Base-by-base conservation (phyloP, 1,139 yeast genomes). In the Yamadazyma dushanensis region DNA sequence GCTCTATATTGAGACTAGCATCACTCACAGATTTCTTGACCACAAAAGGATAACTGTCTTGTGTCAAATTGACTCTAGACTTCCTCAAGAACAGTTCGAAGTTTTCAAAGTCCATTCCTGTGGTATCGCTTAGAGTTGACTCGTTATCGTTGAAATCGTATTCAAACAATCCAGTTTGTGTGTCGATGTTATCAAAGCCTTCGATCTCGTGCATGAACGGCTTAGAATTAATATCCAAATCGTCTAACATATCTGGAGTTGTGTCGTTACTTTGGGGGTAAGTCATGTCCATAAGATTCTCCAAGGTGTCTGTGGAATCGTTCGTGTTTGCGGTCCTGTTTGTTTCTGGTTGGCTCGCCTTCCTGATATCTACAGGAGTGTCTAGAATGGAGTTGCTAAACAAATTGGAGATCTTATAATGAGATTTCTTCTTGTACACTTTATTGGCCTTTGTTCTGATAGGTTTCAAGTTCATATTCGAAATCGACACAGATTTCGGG, bases 401-500 rank as follows among this genome's bases (percentile, higher is more conserved):
- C 1, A 69, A 58, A 10, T 58, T 60, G 7, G 73, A 63, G 9
- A 70, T 52, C 35, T 71, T 54, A 44, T 70, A 68, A 26, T 59
- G 56, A 15, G 74, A 66, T 47, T 68, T 69, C 54, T 66, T 66
- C 51, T 67, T 69, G 41, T 59, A 55, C 2, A 68, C 57, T 34
- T 56, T 61, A 19, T 58, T 50, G 8, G 61, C 47, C 19, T 56
- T 46, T 44, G 75, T 68, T 37, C 64, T 50, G 20, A 70, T 61
- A 10, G 76, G 76, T 45, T 69, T 70, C 29, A 70, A 47, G 37
- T 54, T 54, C 39, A 70, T 53, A 41, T 66, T 61, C 6, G 73
- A 65, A 9, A 69, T 51, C 5, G 76, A 70, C 8, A 56, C 58
- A 6, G 72, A 60, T n/a, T 65, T 51, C 10, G 73, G 67, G n/a